Conservation (phyloP, 2,329 filamentous ascomycete genomes). For the Trichophyton simii region DNA sequence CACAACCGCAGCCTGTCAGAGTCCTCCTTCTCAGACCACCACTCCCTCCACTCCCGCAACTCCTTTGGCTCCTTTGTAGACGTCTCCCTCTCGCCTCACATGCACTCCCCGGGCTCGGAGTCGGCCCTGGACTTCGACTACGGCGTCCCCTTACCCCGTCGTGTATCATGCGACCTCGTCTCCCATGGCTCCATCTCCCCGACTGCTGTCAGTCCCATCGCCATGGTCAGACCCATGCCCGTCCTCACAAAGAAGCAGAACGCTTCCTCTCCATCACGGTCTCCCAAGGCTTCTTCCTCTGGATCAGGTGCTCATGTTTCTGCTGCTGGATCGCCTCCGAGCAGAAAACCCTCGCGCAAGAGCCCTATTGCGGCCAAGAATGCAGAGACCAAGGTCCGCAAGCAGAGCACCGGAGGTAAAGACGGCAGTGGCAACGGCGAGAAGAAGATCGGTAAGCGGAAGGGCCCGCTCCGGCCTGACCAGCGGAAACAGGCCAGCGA, state of each 20-base stretch:
- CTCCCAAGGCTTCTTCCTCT: slow-evolving; percentile 42
- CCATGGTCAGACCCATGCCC: slow-evolving; percentile 55
- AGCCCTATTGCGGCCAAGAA: slow-evolving; percentile 68
- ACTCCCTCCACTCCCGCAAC: slow-evolving; percentile 45
- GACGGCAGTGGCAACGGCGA: slow-evolving; percentile 50
- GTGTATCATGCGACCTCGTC: slow-evolving; percentile 29
- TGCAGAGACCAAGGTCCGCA: slow-evolving; percentile 72
- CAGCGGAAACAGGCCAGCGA: slow-evolving; percentile 94
- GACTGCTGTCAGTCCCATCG: slow-evolving; percentile 51
- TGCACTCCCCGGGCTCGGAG: slow-evolving; percentile 75
- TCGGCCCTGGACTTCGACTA: slow-evolving; percentile 50
- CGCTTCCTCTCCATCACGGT: slow-evolving; percentile 43
- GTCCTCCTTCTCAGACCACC: slow-evolving; percentile 63
- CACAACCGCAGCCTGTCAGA: slow-evolving; percentile 80
- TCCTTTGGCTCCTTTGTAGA: slow-evolving; percentile 74
- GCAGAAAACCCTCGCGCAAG: slow-evolving; percentile 55
- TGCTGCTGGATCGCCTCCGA: slow-evolving; percentile 50
- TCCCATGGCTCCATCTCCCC: slow-evolving; percentile 33
- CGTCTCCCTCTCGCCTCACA: slow-evolving; percentile 61
- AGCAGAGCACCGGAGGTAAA: slow-evolving; percentile 58
- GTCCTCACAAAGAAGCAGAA: slow-evolving; percentile 30
- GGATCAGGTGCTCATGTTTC: background rate
- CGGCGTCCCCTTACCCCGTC: slow-evolving; percentile 23
- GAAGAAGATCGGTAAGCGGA: slow-evolving; percentile 85
- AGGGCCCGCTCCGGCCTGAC: slow-evolving; percentile 79